Evolutionary conservation across 23 red algal species (phyloP), one percentile per base, ranked within the genome.

Genomic region (Gracilariopsis chorda): DNA sequence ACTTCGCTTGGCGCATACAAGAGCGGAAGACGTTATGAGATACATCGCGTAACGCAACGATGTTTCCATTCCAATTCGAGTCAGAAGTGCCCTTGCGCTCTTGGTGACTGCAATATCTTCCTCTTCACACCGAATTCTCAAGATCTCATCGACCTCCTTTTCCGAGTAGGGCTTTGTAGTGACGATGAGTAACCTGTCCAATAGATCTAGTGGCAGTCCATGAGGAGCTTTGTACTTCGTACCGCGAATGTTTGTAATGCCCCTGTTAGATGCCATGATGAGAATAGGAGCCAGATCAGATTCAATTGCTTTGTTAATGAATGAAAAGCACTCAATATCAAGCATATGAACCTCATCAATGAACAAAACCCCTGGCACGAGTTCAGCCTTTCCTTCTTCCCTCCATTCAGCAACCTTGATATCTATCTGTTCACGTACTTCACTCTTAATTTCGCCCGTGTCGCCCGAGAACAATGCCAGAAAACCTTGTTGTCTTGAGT

Each of bases 331-430:
- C 84, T 99, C 97, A 39, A 99, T 95, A 62, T 99, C 97, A 40
- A 99, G 75, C 97, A 99, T 99, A 47, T 99, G 97, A 27, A 99
- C 97, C 67, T 99, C 97, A 58, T 99, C 97, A 51, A 99, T 99
- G 51, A 99, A 99, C 6, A 95, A 76, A 0, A 99, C 97, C n/a
- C 97, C 97, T 0, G 97, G 92, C 29, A 99, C 89, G 45, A 99
- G 68, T 59, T 96, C 90, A 1, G 97, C 93, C 46, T 93, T 95
- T 10, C 97, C 97, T 48, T 99, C 92, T 71, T 99, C 97, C 51
- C 87, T 16, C 88, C 90, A 95, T 51, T 99, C 89, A 25, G 82
- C 82, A 48, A 99, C 92, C 67, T 94, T 93, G 37, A 85, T 47
- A 53, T 98, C 95, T 71, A 98, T 98, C 65, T 98, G 95, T 53